These are phyloP conservation scores for Sporothrix sp. DNA, from an alignment of 2,329 filamentous ascomycete species.

Conservation along the genomic window DNA sequence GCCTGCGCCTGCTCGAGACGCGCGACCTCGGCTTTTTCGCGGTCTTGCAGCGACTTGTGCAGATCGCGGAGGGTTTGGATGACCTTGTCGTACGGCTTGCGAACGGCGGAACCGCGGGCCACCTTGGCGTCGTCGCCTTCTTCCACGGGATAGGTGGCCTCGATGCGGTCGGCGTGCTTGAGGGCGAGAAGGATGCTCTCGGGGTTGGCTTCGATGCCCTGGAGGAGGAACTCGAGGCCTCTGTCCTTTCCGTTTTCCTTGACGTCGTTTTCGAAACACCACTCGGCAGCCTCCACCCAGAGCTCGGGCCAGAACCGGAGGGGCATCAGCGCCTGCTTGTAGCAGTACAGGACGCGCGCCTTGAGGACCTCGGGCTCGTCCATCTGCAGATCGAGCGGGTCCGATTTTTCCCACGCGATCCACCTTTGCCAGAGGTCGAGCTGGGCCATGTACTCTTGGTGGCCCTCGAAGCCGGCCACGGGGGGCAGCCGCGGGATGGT, in stretches of 20 bases:
- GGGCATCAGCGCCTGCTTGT: conserved; percentile 88
- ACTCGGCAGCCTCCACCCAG: conserved; percentile 91
- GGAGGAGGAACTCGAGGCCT: conserved; percentile 67
- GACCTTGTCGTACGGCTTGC: conserved; percentile 73
- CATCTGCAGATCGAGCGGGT: conserved; percentile 74
- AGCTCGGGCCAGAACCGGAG: conserved; percentile 91
- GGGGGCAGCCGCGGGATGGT: conserved; percentile 76
- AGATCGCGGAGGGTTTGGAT: conserved; percentile 83
- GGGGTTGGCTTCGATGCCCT: conserved; percentile 81
- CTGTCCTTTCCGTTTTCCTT: conserved; percentile 47
- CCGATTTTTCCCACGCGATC: conserved; percentile 91
- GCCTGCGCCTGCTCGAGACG: conserved; percentile 43
- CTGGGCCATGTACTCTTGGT: conserved; percentile 74
- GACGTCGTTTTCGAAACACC: conserved; percentile 73
- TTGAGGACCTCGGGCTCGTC: conserved; percentile 70
- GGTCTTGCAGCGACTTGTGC: conserved; percentile 60
- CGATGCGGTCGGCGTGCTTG: conserved; percentile 79
- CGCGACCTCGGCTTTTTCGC: conserved; percentile 48
- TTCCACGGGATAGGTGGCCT: conserved; percentile 64
- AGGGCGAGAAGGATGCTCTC: conserved; percentile 87
- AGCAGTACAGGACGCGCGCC: conserved; percentile 75
- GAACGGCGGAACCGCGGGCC: conserved; percentile 66
- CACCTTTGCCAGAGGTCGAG: conserved; percentile 85
- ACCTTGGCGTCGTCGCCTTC: conserved; percentile 67
- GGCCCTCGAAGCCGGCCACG: conserved; percentile 74